Evolutionary conservation across 108 stramenopile species (phyloP).

Genomic region (Discostella stelligeroides): DNA sequence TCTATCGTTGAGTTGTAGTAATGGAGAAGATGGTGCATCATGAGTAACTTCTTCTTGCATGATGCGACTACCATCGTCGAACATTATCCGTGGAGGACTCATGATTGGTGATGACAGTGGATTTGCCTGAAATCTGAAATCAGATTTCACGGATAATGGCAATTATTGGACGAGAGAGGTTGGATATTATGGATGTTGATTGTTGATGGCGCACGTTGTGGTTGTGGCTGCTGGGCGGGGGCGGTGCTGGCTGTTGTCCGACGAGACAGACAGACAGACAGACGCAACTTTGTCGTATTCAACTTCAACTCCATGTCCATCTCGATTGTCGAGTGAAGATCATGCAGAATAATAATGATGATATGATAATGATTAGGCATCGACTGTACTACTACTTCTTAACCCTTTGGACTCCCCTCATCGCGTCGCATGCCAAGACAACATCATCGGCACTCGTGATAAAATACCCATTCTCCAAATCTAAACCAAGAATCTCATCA

Average conservation of each 20-base stretch:
- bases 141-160: neutral
- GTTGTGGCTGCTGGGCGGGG: too few species aligned
- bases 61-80: constrained; percentile 87
- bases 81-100: constrained; percentile 67
- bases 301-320: too few species aligned
- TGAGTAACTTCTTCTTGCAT: constrained; percentile 46
- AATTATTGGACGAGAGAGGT: neutral
- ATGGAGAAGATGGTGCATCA: neutral
- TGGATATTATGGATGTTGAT: too few species aligned
- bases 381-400: too few species aligned
- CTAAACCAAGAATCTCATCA: too few species aligned
- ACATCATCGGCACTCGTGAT: constrained; percentile 10
- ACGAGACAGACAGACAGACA: too few species aligned
- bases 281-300: too few species aligned
- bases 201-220: too few species aligned
- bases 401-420: neutral
- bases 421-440: neutral
- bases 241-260: too few species aligned
- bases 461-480: too few species aligned
- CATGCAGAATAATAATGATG: too few species aligned
- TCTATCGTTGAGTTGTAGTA: constrained; percentile 4
- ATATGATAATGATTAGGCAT: neutral
- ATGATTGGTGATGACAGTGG: neutral
- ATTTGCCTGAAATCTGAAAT: too few species aligned
- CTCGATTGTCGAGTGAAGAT: neutral